Conservation (phyloP, 1,284 basidiomycete genomes). For the Leucoagaricus sp. region DNA sequence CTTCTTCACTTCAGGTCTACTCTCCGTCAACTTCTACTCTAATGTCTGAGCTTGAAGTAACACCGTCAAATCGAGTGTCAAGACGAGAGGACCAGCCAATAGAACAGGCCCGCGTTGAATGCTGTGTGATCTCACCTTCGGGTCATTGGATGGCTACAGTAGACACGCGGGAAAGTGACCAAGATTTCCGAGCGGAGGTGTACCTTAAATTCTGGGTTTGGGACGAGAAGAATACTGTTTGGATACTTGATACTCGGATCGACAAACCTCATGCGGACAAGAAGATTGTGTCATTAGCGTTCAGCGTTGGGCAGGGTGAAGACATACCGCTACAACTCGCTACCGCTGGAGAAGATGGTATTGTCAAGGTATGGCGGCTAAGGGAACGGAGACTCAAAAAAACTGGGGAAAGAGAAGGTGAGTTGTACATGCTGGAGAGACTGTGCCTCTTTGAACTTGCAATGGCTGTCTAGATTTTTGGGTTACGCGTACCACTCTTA, state of each 20-base stretch:
- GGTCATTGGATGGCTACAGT: conserved; percentile 96
- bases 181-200: conserved; percentile 64
- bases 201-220: conserved; percentile 93
- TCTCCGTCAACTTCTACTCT: conserved; percentile 74
- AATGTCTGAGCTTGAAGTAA: conserved; percentile 88
- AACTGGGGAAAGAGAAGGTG: conserved; percentile 52
- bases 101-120: conserved; percentile 79
- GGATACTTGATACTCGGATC: conserved; percentile 88
- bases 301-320: conserved; percentile 48
- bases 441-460: conserved; percentile 2
- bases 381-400: conserved; percentile 46
- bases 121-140: conserved; percentile 62
- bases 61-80: conserved; percentile 91
- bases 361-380: conserved; percentile 74
- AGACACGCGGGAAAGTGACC: conserved; percentile 75
- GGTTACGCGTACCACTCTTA: conserved; percentile 71
- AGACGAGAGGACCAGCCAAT: conserved; percentile 79
- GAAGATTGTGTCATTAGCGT: conserved; percentile 69
- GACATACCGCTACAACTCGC: conserved; percentile 45
- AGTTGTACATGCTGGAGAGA: background rate
- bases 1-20: conserved; percentile 92
- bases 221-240: conserved; percentile 58
- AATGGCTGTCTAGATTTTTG: conserved; percentile 62
- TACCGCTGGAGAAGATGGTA: conserved; percentile 70
- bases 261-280: conserved; percentile 83